Evolutionary conservation across 805 yeast species (phyloP).

Genomic region (Starmerella floricola): DNA sequence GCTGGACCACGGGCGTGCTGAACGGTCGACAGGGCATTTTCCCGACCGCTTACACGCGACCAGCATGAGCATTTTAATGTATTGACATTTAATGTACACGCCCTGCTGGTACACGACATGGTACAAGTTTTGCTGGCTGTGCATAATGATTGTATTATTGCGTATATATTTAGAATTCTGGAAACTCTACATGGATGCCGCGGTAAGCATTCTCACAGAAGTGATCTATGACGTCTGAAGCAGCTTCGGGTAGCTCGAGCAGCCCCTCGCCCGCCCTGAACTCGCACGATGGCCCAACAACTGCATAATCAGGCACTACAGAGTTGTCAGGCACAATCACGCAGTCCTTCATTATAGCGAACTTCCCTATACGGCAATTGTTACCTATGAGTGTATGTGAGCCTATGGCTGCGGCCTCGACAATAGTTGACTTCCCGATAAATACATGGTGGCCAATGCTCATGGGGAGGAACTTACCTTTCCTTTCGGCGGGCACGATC

Average conservation of each 20-base stretch:
- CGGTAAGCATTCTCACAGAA: conserved; percentile 25
- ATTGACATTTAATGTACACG: not conserved
- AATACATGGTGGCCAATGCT: conserved; percentile 31
- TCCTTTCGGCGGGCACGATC: conserved; percentile 27
- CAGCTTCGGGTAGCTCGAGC: conserved; percentile 27
- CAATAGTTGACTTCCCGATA: conserved; percentile 26
- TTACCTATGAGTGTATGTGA: conserved; percentile 30
- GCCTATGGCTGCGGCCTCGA: conserved; percentile 33
- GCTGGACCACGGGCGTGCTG: conserved; percentile 90
- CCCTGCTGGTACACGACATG: too few species aligned
- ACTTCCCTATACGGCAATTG: conserved; percentile 28
- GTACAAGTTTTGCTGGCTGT: too few species aligned
- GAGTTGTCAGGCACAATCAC: conserved; percentile 27
- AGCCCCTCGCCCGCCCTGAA: conserved; percentile 2
- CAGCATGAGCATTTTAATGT: not conserved
- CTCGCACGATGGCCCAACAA: conserved; percentile 28
- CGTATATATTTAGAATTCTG: conserved; percentile 5
- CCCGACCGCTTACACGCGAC: conserved; percentile 60
- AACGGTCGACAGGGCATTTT: conserved; percentile 55
- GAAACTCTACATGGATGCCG: conserved; percentile 20
- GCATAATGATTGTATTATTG: too few species aligned
- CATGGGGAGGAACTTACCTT: conserved; percentile 26
- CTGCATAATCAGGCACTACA: conserved; percentile 28
- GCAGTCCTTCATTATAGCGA: conserved; percentile 31
- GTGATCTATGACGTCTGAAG: conserved; percentile 25